Conservation (phyloP, 228 moss, liverwort and hornwort genomes). For the Sphagnum fallax region DNA sequence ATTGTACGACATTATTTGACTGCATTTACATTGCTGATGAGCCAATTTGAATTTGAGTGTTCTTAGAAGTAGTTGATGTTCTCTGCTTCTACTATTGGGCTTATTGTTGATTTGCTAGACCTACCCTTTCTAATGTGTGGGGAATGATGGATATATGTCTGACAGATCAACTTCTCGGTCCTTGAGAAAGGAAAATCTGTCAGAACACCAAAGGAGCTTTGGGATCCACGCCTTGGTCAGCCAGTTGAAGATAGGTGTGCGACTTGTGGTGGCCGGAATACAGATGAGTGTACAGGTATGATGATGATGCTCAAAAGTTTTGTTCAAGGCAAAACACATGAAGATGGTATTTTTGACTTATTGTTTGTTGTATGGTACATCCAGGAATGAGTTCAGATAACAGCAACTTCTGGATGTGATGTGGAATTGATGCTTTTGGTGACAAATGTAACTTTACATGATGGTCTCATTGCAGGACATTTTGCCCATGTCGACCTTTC, state of each 20-base stretch:
- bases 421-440: background rate
- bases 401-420: background rate
- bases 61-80: background rate
- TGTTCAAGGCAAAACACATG: background rate
- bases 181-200: slow-evolving; percentile 6
- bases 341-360: background rate
- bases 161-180: slow-evolving; percentile 39
- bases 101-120: too few relatives aligned
- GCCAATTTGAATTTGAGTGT: background rate
- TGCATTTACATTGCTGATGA: background rate
- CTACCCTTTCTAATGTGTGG: background rate
- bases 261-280: slow-evolving; percentile 45
- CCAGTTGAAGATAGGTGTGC: slow-evolving; percentile 45
- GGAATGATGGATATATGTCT: background rate
- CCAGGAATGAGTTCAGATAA: background rate
- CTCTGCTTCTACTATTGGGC: background rate
- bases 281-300: slow-evolving; percentile 51
- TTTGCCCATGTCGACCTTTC: slow-evolving; percentile 45
- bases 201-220: slow-evolving; percentile 15
- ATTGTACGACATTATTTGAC: slow-evolving; percentile 17
- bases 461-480: slow-evolving; percentile 20
- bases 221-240: slow-evolving; percentile 54
- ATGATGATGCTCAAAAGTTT: background rate
- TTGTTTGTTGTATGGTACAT: background rate
- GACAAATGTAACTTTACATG: background rate